A percentile compares a stretch with the other conserved stretches of the same genome.
Conservation (phyloP, 176 grass and related monocot genomes). For the Hordeum marinum region DNA sequence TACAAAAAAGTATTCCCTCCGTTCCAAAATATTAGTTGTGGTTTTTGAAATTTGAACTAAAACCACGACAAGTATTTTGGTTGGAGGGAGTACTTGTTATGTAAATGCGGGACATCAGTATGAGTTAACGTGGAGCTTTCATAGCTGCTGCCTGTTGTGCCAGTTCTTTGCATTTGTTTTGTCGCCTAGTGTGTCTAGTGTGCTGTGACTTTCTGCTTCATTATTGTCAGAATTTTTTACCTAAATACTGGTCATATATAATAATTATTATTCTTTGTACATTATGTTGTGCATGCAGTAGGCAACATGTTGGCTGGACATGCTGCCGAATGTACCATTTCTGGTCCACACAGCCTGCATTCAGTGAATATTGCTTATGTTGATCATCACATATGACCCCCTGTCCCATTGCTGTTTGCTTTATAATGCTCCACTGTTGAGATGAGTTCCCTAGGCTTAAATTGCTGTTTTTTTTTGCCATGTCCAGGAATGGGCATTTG, state of each 20-base stretch:
- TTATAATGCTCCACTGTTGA: neutral
- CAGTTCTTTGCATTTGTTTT: neutral
- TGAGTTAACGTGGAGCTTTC: neutral
- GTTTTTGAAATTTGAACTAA: too few species aligned
- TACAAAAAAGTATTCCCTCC: neutral
- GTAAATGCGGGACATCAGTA: neutral
- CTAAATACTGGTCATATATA: neutral
- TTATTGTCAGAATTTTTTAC: neutral
- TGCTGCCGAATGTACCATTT: neutral
- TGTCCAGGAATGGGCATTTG: neutral
- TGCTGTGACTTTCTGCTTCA: neutral
- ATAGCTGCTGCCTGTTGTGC: neutral
- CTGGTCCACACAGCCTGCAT: neutral
- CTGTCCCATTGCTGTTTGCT: neutral
- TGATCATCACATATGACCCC: neutral
- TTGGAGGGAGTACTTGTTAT: neutral
- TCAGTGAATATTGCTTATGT: neutral
- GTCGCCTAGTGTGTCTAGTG: neutral
- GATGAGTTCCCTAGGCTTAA: neutral
- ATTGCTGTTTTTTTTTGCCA: neutral
- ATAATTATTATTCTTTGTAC: neutral
- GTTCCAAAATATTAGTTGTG: too few species aligned
- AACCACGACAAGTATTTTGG: too few species aligned
- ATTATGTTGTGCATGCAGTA: neutral
- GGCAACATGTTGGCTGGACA: neutral